Evolutionary conservation across 495 filamentous ascomycete species (phyloP), one percentile per base, ranked within the genome.

Genomic region (Cryomyces minteri): DNA sequence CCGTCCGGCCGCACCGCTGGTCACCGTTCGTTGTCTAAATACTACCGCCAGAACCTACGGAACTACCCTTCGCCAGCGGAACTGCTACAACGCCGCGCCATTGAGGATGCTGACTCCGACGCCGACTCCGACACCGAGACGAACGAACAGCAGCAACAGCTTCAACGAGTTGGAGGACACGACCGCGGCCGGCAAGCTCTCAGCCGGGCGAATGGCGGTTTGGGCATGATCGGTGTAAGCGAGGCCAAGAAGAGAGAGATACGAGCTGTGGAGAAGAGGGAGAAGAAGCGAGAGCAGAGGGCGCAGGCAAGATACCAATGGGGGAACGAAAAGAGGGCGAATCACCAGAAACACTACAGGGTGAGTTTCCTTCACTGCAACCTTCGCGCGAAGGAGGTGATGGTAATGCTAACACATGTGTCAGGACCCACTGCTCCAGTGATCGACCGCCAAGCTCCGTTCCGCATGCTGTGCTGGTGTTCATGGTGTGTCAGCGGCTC

Each of bases 31-130:
- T 66, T 93, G 11, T 77, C 80, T 48, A 73, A 70, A 43, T 95
- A 94, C 62, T 98, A 76, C 62, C 81, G 85, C 42, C 90, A 98
- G 65, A 95, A 96, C 62, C 67, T 96, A 32, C 80, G 84, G 66
- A 80, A 69, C 60, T 73, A 92, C 63, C 84, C 83, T 4, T 73
- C 78, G 5, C 60, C 74, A 0, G 73, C 74, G 11, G 86, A 92
- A 57, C 43, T 56, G 32, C 58, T 62, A 47, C 49, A 44, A n/a
- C 54, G 54, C 50, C 56, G 59, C 43, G 43, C 52, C 44, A 57
- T 61, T n/a, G 49, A 53, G 10, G 54, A 51, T 12, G 54, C 64
- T 11, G 54, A 55, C 12, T 57, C 56, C 6, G 52, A 56, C 36
- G 48, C 51, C 5, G 56, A 54, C 32, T 48, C 72, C 25, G 71